Conservation (phyloP, 768 basidiomycete species). For the Zangia roseola region DNA sequence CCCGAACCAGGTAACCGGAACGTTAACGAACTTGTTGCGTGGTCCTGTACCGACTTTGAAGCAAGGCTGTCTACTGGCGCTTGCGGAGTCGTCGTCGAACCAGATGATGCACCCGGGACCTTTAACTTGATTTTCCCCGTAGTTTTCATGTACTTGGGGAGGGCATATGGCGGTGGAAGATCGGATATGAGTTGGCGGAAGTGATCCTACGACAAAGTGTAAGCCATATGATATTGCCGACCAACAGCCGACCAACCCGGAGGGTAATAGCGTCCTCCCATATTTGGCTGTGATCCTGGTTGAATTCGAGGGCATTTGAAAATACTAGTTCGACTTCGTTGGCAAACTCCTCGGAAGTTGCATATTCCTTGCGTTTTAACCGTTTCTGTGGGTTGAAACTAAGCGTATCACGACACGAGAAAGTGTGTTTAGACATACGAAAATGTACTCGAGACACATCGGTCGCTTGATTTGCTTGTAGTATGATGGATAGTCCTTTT, state of each 20-base stretch:
- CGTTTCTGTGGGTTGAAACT: conserved; percentile 54
- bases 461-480: conserved; percentile 79
- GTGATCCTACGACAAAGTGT: conserved; percentile 50
- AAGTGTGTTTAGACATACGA: conserved; percentile 47
- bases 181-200: conserved; percentile 79
- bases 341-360: conserved; percentile 64
- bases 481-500: conserved; percentile 76
- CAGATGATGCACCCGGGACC: conserved; percentile 42
- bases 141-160: conserved; percentile 61
- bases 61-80: conserved; percentile 11
- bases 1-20: conserved; percentile 24
- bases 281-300: conserved; percentile 79
- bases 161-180: conserved; percentile 62
- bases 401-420: background rate
- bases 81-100: conserved; percentile 15
- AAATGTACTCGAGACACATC: conserved; percentile 74
- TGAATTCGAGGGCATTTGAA: conserved; percentile 85
- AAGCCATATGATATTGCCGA: conserved; percentile 7
- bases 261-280: conserved; percentile 76
- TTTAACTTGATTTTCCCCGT: conserved; percentile 72
- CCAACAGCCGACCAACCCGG: conserved; percentile 44
- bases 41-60: conserved; percentile 19
- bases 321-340: conserved; percentile 90
- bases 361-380: conserved; percentile 79
- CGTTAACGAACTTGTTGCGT: conserved; percentile 17